phyloP scores from a whole-genome alignment of 306 rosid species.

The Quercus gilva region DNA sequence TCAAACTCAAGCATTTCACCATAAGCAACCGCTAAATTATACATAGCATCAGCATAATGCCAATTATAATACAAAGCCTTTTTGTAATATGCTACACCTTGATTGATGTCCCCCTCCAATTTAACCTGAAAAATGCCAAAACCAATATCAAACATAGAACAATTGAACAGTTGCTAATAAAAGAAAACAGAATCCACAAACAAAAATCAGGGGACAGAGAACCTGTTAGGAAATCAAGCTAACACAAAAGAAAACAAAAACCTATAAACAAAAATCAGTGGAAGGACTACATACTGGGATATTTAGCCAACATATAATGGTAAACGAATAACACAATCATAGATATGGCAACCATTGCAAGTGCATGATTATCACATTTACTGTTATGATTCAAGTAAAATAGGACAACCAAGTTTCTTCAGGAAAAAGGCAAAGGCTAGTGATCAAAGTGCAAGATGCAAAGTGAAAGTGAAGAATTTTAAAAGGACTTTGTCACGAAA shows the following conservation, averaged over 20 bases:
- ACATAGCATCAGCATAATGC: conserved; percentile 99
- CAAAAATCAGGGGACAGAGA: neutral
- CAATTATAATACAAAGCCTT: conserved; percentile 93
- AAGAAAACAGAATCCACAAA: neutral
- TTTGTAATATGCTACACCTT: conserved; percentile 86
- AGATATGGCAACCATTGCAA: neutral
- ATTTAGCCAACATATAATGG: neutral
- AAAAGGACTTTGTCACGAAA: neutral
- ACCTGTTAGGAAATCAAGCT: neutral
- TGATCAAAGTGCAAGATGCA: neutral
- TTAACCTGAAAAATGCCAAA: conserved; percentile 60
- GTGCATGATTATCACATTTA: neutral
- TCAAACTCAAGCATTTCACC: conserved; percentile 99
- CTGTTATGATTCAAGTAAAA: neutral
- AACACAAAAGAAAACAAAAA: neutral
- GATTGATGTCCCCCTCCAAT: conserved; percentile 91
- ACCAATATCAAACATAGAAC: conserved; percentile 19
- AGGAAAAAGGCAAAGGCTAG: neutral
- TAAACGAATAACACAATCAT: neutral
- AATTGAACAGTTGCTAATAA: neutral
- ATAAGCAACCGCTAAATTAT: conserved; percentile 98
- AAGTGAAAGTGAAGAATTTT: neutral
- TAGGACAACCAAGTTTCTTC: neutral
- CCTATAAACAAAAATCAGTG: neutral
- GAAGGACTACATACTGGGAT: neutral